Evolutionary conservation across 2,329 filamentous ascomycete genomes (phyloP).

Genomic region (Colletotrichum tamarilloi): DNA sequence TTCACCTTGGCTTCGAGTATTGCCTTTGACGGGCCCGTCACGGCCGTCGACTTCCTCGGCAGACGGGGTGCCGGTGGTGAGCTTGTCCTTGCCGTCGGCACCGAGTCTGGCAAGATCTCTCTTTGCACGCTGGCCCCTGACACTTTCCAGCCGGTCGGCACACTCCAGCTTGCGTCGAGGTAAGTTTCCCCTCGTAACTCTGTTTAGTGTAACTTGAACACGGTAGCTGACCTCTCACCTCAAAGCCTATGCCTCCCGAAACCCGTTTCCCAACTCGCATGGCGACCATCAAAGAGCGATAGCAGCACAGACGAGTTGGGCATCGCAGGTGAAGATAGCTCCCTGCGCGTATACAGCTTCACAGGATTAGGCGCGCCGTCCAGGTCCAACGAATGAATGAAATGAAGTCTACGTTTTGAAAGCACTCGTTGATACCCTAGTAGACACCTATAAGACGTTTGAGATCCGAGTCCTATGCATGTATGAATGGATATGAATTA

Average conservation of each 20-base stretch:
- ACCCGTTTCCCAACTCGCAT: slow-evolving; percentile 74
- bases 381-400: slow-evolving; percentile 12
- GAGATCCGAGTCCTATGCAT: slow-evolving; percentile 20
- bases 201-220: neutral
- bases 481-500: slow-evolving; percentile 35
- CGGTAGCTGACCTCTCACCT: slow-evolving; percentile 33
- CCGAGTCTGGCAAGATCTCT: slow-evolving; percentile 62
- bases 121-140: slow-evolving; percentile 54
- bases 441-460: neutral
- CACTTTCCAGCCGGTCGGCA: slow-evolving; percentile 50
- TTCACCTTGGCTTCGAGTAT: slow-evolving; percentile 67
- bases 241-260: slow-evolving; percentile 68
- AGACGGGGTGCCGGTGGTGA: slow-evolving; percentile 42
- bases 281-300: slow-evolving; percentile 63
- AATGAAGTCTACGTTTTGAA: neutral
- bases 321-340: slow-evolving; percentile 70
- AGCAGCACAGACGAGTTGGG: slow-evolving; percentile 51
- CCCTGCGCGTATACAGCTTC: slow-evolving; percentile 67
- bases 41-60: slow-evolving; percentile 74
- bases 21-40: slow-evolving; percentile 70
- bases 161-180: slow-evolving; percentile 48
- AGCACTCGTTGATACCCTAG: neutral
- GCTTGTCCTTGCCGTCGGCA: slow-evolving; percentile 66
- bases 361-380: neutral
- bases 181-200: slow-evolving; percentile 44